Conservation (phyloP, 371 early-diverging fungal species). For the Circinella minor region DNA sequence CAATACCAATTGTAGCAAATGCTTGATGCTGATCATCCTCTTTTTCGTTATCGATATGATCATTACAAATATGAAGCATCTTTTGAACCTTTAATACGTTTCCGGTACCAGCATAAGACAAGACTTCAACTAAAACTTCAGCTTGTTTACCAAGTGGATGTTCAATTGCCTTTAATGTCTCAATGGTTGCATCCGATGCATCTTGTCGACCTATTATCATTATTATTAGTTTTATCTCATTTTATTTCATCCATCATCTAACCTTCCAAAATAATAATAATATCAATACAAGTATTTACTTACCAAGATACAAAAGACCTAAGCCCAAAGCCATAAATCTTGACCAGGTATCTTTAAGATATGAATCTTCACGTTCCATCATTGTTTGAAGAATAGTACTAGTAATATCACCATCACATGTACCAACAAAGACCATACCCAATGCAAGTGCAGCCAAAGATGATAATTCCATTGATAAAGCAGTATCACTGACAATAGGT, state of each 20-base stretch:
- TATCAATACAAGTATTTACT: neutral
- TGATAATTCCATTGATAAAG: constrained; percentile 87
- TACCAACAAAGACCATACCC: constrained; percentile 92
- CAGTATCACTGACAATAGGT: constrained; percentile 85
- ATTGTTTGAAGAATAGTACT: constrained; percentile 92
- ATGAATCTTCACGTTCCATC: constrained; percentile 90
- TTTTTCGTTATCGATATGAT: constrained; percentile 88
- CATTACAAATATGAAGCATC: constrained; percentile 94
- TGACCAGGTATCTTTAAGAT: constrained; percentile 83
- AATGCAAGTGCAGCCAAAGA: constrained; percentile 90
- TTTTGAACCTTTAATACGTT: constrained; percentile 96
- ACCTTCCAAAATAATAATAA: neutral
- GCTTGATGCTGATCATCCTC: constrained; percentile 88
- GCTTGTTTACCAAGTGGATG: constrained; percentile 91
- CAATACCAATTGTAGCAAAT: constrained; percentile 95
- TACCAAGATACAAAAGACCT: constrained; percentile 82
- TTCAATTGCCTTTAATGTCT: constrained; percentile 93
- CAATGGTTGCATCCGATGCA: constrained; percentile 87
- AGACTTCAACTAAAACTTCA: constrained; percentile 85
- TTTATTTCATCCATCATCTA: neutral
- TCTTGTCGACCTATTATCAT: constrained; percentile 78
- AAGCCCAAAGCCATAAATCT: constrained; percentile 94
- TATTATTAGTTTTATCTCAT: neutral
- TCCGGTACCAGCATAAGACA: constrained; percentile 95
- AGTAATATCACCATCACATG: constrained; percentile 91